Evolutionary conservation across 768 basidiomycete genomes (phyloP), one percentile per base, ranked within the genome.

Genomic region (Leucosporidium yakuticum): DNA sequence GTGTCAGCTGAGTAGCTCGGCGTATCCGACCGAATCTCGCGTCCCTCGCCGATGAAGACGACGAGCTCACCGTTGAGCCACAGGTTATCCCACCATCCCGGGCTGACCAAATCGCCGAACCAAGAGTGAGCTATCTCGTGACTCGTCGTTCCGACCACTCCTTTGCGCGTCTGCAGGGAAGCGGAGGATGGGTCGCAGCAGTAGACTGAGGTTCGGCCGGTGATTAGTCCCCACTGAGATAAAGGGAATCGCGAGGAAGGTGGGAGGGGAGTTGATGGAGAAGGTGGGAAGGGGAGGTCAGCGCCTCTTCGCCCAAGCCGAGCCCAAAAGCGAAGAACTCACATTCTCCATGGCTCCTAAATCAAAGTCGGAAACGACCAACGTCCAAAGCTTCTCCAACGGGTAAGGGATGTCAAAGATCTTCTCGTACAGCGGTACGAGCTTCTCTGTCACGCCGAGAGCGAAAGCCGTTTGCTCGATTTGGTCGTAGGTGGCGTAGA

Each of bases 391-490:
- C 81, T 98, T 97, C 8, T 92, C 91, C 32, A 98, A 83, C 29
- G 94, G 91, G 78, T 88, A 98, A 66, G 88, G 88, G 71, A 97
- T 87, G 72, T 94, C 87, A 76, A 97, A 97, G 64, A 95, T 84
- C 77, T 87, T 82, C 79, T 97, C 94, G 77, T 94, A 96, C n/a
- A 92, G 77, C 15, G 92, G 91, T 19, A 95, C 80, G 12, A 90
- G 77, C 19, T 91, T 91, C 21, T 95, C 80, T 9, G 89, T 88
- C 44, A 81, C 82, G 15, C 29, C 61, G 8, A 44, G 39, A 44
- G 39, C 39, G 39, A 44, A 44, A 15, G 39, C 14, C 8, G 39
- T 44, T 76, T 92, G 91, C 72, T 87, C 83, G 74, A 96, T 90
- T 69, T 86, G 80, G 75, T 96, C 88, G 66, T 85, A 80, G 12